Evolutionary conservation across 2,329 filamentous ascomycete species (phyloP), one percentile per base, ranked within the genome.

Genomic region (Coleophoma eucalyptorum): DNA sequence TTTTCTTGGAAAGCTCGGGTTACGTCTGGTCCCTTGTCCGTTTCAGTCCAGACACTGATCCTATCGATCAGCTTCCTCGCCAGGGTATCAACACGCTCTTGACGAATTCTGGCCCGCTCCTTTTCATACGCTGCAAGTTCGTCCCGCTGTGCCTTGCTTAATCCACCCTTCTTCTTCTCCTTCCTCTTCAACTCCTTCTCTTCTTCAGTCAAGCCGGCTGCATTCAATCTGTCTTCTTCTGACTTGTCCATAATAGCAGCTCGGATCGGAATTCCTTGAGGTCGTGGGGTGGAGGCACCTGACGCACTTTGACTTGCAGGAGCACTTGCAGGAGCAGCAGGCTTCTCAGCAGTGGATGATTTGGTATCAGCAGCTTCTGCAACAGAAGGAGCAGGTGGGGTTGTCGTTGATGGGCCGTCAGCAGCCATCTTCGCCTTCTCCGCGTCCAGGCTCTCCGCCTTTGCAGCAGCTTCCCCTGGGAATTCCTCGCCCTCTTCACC

Each of bases 1-100:
- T 99, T 97, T 67, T 93, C 90, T 68, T 92, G 86, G 76, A 97
- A 99, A 0, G 94, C 89, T 51, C 74, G 75, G 33, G 93, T 97
- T 53, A 97, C 90, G 61, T 96, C 91, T 13, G 72, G 55, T 43
- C 87, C 83, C 74, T 94, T 96, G 72, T 97, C 94, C 3, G 93
- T 97, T 76, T 99, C 94, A 5, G 94, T 97, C 93, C 92, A 97
- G 40, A 97, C 84, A 58, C 87, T 92, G 65, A 97, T 83, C 52
- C 92, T 87, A 68, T 97, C 90, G 53, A 94, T 74, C 20, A 99
- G 80, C 73, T 97, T 97, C 67, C 84, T 84, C 12, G 84, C 78
- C 15, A 99, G 80, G 6, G 83, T 94, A 53, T 90, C 84, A 21
- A 99, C 89, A 54, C 94, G 89, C 70, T 99, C 91, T 66, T 97